Evolutionary conservation across 1,284 basidiomycete genomes (phyloP), one percentile per base, ranked within the genome.

Genomic region (Inonotus obliquus): DNA sequence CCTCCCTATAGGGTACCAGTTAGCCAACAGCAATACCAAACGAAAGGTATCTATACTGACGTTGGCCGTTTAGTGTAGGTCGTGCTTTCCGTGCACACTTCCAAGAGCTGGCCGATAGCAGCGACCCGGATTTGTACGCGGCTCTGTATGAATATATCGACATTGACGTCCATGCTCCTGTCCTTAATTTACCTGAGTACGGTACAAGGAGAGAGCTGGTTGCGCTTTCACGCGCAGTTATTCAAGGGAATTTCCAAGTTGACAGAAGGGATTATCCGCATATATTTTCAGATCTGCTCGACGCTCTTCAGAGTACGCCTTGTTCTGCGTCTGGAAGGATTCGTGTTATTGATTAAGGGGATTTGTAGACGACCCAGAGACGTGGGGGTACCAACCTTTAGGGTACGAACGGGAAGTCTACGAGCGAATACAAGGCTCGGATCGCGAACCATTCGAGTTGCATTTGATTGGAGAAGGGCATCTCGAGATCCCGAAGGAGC

Each of bases 1-100:
- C 25, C 64, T 76, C 5, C 67, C 75, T 17, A 74, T 76, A 29
- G 74, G 71, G 4, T 69, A 73, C 63, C 75, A 76, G 75, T 75
- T 57, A 60, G 72, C 62, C 21, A 32, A 38, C 17, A 14, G 25
- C 47, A 45, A n/a, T 13, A 19, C 13, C 25, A 35, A 48, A n/a
- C 23, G 19, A 23, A 25, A 25, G 14, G 7, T 48, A 47, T 10
- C 11, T 9, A 25, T 32, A 25, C 29, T 59, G 19, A 48, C 39
- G 13, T 51, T 52, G 9, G 29, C 25, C 19, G 19, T 54, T 47
- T 35, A 75, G 74, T 55, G 74, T 77, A 14, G 70, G 68, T 4
- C 60, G 67, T 21, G 62, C 72, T 5, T 76, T 75, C 65, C 68
- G 67, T 19, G 62, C 67, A 23, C 68, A 64, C 19, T 75, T 76